These are phyloP conservation scores for Tuber borchii DNA, from an alignment of 495 filamentous ascomycete species.

Conservation along the genomic window DNA sequence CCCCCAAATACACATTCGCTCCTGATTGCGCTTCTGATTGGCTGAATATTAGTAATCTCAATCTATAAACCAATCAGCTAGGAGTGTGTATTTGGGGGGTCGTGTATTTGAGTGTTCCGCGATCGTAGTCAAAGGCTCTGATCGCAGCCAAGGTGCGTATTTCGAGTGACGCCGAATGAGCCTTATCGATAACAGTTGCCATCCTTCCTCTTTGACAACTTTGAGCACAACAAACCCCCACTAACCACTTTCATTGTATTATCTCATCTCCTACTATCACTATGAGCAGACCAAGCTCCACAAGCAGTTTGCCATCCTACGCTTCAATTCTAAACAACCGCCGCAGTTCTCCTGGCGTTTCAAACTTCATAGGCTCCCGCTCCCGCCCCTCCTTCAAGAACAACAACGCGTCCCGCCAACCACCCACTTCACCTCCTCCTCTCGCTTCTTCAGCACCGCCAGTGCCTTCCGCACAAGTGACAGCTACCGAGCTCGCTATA, in stretches of 20 bases:
- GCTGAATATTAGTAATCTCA: too few relatives aligned
- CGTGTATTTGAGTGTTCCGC: too few relatives aligned
- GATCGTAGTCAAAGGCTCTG: background rate
- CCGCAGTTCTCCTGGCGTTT: slow-evolving; percentile 18
- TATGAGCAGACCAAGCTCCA: slow-evolving; percentile 24
- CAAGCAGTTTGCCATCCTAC: slow-evolving; percentile 21
- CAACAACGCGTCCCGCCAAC: slow-evolving; percentile 13
- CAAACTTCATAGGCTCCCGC: slow-evolving; percentile 25
- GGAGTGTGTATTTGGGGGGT: too few relatives aligned
- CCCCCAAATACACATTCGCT: too few relatives aligned
- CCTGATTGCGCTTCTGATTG: too few relatives aligned
- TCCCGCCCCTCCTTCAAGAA: slow-evolving; percentile 16
- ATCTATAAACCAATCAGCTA: too few relatives aligned
- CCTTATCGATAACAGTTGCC: background rate
- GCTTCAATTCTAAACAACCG: slow-evolving; percentile 17
- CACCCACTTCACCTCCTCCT: background rate
- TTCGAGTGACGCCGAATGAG: background rate
- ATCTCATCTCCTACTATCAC: slow-evolving; percentile 5
- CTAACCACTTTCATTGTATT: background rate
- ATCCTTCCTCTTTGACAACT: background rate
- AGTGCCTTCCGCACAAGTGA: background rate
- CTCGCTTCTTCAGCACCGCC: background rate
- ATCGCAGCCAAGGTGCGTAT: background rate
- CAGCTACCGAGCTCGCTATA: background rate
- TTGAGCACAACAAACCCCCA: slow-evolving; percentile 7